Percentiles rank a stretch among this genome's conserved stretches.
phyloP scores from a whole-genome alignment of 352 stramenopile genomes.

The Aphanomyces stellatus region DNA sequence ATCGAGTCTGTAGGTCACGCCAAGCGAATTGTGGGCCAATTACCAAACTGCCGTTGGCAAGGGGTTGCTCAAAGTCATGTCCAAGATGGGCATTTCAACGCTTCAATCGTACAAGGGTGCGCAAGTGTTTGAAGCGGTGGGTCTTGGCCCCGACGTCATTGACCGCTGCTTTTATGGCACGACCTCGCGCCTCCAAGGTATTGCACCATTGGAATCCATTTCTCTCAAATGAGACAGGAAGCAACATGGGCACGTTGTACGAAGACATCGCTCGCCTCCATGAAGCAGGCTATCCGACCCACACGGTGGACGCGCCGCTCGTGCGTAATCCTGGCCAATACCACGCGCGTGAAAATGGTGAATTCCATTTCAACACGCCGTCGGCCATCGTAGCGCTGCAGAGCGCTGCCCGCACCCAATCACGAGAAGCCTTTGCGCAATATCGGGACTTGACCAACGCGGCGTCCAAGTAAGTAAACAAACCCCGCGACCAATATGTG shows the following conservation, averaged over 20 bases:
- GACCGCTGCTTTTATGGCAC: constrained; percentile 81
- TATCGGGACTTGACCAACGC: constrained; percentile 89
- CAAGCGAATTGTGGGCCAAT: constrained; percentile 53
- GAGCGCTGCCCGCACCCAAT: constrained; percentile 88
- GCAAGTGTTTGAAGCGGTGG: constrained; percentile 95
- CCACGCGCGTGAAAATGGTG: constrained; percentile 91
- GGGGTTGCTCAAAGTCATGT: constrained; percentile 74
- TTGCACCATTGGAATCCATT: neutral
- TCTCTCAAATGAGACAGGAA: constrained; percentile 30
- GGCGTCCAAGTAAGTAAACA: constrained; percentile 22
- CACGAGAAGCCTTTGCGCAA: constrained; percentile 87
- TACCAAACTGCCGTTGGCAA: constrained; percentile 60
- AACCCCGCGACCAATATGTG: too few relatives aligned
- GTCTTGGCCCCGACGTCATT: constrained; percentile 89
- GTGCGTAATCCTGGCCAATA: constrained; percentile 94
- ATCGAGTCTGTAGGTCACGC: constrained; percentile 24
- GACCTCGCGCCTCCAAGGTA: constrained; percentile 82
- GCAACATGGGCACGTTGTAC: constrained; percentile 93
- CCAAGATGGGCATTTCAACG: constrained; percentile 96
- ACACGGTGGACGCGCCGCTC: constrained; percentile 64
- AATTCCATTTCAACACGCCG: constrained; percentile 95
- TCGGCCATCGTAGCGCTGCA: constrained; percentile 93
- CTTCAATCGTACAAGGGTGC: constrained; percentile 93
- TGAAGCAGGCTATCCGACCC: constrained; percentile 78
- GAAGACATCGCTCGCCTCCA: constrained; percentile 91